These are phyloP conservation scores for Chaetoceros tenuissimus DNA, from an alignment of 108 stramenopile species.

Conservation along the genomic window DNA sequence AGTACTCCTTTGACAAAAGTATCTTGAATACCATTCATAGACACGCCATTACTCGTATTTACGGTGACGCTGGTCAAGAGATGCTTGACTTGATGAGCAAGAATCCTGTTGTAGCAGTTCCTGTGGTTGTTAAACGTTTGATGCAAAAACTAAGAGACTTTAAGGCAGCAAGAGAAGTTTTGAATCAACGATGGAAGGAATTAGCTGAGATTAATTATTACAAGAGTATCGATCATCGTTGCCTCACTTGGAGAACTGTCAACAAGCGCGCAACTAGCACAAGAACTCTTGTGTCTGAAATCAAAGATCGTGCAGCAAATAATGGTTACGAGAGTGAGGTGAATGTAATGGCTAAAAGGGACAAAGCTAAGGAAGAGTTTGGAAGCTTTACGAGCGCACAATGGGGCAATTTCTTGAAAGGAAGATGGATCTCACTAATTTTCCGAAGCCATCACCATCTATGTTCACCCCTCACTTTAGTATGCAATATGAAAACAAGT, in stretches of 20 bases:
- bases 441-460: slow-evolving; percentile 64
- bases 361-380: slow-evolving; percentile 84
- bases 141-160: slow-evolving; percentile 95
- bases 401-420: slow-evolving; percentile 40
- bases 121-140: slow-evolving; percentile 93
- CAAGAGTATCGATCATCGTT: slow-evolving; percentile 79
- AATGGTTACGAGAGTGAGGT: slow-evolving; percentile 60
- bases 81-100: slow-evolving; percentile 93
- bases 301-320: slow-evolving; percentile 78
- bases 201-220: slow-evolving; percentile 78
- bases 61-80: slow-evolving; percentile 87
- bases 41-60: slow-evolving; percentile 92
- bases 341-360: slow-evolving; percentile 53
- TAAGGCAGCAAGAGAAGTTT: slow-evolving; percentile 59
- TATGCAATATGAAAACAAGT: slow-evolving; percentile 52
- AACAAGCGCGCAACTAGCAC: slow-evolving; percentile 81
- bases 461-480: slow-evolving; percentile 83
- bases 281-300: slow-evolving; percentile 71
- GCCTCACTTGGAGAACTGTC: slow-evolving; percentile 74
- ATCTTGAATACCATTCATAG: slow-evolving; percentile 86
- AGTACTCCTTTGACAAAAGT: slow-evolving; percentile 75
- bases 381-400: slow-evolving; percentile 80
- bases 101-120: slow-evolving; percentile 92
- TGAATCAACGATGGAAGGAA: slow-evolving; percentile 87
- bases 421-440: slow-evolving; percentile 55